Evolutionary conservation across 768 basidiomycete species (phyloP).

Genomic region (Auricularia heimuer): DNA sequence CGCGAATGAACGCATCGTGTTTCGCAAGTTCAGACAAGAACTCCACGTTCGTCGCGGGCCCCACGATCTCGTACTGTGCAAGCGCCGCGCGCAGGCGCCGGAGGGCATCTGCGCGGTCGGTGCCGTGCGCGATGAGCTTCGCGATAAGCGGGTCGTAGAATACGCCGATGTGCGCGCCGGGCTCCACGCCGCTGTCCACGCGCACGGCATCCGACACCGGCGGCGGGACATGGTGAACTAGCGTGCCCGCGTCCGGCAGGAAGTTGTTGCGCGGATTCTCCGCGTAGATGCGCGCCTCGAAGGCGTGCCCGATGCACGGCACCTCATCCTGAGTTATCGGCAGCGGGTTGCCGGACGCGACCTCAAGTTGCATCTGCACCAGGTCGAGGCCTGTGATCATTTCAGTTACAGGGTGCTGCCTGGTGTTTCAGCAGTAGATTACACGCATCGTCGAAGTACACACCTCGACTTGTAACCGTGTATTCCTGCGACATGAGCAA

Average conservation of each 20-base stretch:
- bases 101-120: conserved; percentile 75
- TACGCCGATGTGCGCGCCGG: conserved; percentile 73
- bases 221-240: conserved; percentile 77
- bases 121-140: conserved; percentile 82
- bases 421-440: neutral
- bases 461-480: conserved; percentile 68
- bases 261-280: conserved; percentile 92
- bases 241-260: conserved; percentile 78
- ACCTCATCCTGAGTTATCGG: conserved; percentile 69
- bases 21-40: conserved; percentile 73
- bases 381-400: conserved; percentile 92
- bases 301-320: conserved; percentile 84
- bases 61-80: conserved; percentile 84
- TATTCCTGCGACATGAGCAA: conserved; percentile 47
- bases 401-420: conserved; percentile 76
- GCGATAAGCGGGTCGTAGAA: conserved; percentile 91
- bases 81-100: conserved; percentile 70
- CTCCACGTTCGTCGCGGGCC: conserved; percentile 85
- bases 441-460: neutral
- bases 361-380: conserved; percentile 92
- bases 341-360: conserved; percentile 81
- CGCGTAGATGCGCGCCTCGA: conserved; percentile 92
- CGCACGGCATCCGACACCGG: conserved; percentile 57
- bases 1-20: conserved; percentile 64
- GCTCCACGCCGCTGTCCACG: conserved; percentile 82